These are phyloP conservation scores for Pezicula carpinea DNA, from an alignment of 2,329 filamentous ascomycete species.

Conservation along the genomic window DNA sequence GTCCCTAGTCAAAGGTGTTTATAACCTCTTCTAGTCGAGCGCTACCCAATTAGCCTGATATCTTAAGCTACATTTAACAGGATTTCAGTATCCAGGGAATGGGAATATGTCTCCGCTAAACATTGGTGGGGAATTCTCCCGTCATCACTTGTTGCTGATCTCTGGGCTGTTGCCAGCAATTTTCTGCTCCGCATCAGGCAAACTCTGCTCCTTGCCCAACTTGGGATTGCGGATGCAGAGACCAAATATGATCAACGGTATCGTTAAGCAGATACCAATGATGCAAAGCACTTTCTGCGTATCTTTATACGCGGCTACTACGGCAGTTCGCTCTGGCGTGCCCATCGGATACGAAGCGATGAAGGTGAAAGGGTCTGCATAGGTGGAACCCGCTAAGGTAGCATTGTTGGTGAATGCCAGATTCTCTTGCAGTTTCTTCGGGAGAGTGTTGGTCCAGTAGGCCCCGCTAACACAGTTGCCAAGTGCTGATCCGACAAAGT, in stretches of 20 bases:
- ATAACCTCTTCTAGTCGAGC: no score
- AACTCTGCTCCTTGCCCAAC: slow-evolving; percentile 21
- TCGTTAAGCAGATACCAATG: slow-evolving; percentile 42
- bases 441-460: slow-evolving; percentile 59
- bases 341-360: slow-evolving; percentile 35
- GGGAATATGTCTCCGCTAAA: no score
- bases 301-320: slow-evolving; percentile 31
- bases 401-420: slow-evolving; percentile 49
- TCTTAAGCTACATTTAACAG: no score
- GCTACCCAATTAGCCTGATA: no score
- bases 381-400: slow-evolving; percentile 31
- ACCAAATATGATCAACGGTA: slow-evolving; percentile 40
- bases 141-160: no score
- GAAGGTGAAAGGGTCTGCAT: slow-evolving; percentile 34
- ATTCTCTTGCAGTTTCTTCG: slow-evolving; percentile 41
- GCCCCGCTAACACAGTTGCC: slow-evolving; percentile 56
- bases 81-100: no score
- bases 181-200: slow-evolving; percentile 7
- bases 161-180: no score
- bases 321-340: slow-evolving; percentile 28
- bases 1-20: no score
- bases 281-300: slow-evolving; percentile 44
- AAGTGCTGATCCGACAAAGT: slow-evolving; percentile 55
- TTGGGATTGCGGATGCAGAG: slow-evolving; percentile 39
- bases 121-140: no score